Percentiles rank a stretch among this genome's conserved stretches.
Evolutionary conservation across 2,329 filamentous ascomycete genomes (phyloP).

Genomic region (Colletotrichum sp.): DNA sequence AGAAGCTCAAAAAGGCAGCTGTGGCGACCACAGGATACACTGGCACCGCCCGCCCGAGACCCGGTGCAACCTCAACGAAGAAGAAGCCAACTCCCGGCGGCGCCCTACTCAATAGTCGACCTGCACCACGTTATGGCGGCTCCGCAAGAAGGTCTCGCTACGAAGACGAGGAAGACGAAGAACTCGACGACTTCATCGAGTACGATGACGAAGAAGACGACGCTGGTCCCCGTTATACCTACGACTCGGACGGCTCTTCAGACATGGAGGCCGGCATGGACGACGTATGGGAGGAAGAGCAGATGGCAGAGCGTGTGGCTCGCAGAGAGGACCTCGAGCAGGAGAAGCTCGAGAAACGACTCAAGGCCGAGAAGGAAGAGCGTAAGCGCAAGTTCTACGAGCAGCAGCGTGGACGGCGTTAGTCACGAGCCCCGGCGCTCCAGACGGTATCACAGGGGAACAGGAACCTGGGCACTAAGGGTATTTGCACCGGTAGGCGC

Average conservation of each 20-base stretch:
- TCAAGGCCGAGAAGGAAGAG: conserved; percentile 68
- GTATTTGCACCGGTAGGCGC: conserved; percentile 12
- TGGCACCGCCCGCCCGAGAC: conserved; percentile 66
- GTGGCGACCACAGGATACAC: conserved; percentile 69
- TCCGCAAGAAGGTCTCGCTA: conserved; percentile 43
- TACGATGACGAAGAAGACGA: conserved; percentile 57
- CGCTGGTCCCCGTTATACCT: conserved; percentile 50
- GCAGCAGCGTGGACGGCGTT: conserved; percentile 23
- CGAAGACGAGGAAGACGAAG: conserved; percentile 67
- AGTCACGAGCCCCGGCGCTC: background rate
- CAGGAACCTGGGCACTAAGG: background rate
- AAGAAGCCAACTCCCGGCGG: conserved; percentile 42
- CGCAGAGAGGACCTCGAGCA: conserved; percentile 72
- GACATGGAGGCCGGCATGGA: conserved; percentile 81
- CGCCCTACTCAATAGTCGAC: conserved; percentile 39
- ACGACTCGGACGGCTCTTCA: conserved; percentile 70
- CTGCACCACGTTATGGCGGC: conserved; percentile 25
- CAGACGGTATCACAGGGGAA: background rate
- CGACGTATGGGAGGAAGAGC: conserved; percentile 77
- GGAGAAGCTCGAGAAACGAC: conserved; percentile 63
- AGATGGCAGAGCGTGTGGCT: conserved; percentile 64
- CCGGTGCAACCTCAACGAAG: conserved; percentile 40
- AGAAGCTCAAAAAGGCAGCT: conserved; percentile 67
- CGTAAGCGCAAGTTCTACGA: conserved; percentile 45
- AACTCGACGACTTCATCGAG: conserved; percentile 66